Base-by-base conservation (phyloP, 352 stramenopile species). In the Phytopythium boreale region DNA sequence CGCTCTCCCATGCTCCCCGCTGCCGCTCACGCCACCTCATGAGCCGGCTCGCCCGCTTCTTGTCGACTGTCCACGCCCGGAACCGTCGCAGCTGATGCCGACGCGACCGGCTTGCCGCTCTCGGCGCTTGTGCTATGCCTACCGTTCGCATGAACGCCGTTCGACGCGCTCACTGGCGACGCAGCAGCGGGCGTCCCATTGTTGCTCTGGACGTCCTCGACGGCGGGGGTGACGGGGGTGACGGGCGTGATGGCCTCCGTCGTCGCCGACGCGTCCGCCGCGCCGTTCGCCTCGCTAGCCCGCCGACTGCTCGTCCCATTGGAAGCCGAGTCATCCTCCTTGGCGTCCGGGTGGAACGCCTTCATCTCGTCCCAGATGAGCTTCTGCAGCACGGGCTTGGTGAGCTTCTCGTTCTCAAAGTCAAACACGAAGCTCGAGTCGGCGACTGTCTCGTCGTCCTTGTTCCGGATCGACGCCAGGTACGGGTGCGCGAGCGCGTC, bases 401-500 rank as follows among this genome's bases (percentile, higher is more conserved):
- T 94, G 19, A 95, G 74, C 53, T 92, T 90, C 57, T 92, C 84
- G 62, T 93, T 92, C 68, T 96, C 88, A 68, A 96, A 96, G 27
- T 94, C 84, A 57, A 91, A 96, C 61, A 94, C 84, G 55, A 95
- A 96, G 64, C 68, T 77, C n/a, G 68, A 68, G 2, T 64, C 66
- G 9, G 83, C 83, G 27, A 75, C 82, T 4, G 92, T 96, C 79
- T 98, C 94, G 57, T 98, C 86, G 12, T 96, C 87, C 11, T 70
- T 37, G 58, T 96, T 92, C 46, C 97, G 93, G 41, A 98, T 91
- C 17, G 92, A 89, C 15, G 76, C 72, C 66, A 97, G 67, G 69
- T 97, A 97, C 67, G 90, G 87, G 59, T 98, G 93, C 0, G 70
- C 79, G 2, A 99, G 77, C 2, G 95, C 95, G 7, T 97, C 91